These are phyloP conservation scores for Acanthochlamys bracteata DNA, from an alignment of 106 monocot species.

Conservation along the genomic window DNA sequence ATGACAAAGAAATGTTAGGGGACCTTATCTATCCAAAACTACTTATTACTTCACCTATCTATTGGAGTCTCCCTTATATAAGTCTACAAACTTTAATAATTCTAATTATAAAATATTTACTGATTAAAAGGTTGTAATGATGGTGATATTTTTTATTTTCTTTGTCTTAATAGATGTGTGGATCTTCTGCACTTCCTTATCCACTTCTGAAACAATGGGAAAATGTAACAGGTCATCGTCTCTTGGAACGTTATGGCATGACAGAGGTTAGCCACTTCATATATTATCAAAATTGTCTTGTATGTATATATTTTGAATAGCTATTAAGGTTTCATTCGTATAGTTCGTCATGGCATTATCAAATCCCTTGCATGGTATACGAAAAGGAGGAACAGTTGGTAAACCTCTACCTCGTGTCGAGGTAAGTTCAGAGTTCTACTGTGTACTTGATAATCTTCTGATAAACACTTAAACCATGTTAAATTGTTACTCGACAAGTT, in stretches of 20 bases:
- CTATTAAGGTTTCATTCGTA: slow-evolving; percentile 15
- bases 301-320: no score
- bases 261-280: slow-evolving; percentile 70
- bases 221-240: slow-evolving; percentile 73
- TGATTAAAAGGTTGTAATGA: neutral
- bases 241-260: slow-evolving; percentile 99
- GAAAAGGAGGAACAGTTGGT: slow-evolving; percentile 88
- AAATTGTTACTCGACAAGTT: no score
- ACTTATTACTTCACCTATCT: no score
- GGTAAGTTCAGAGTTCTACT: slow-evolving; percentile 31
- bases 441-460: no score
- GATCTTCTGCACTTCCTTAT: slow-evolving; percentile 95
- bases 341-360: slow-evolving; percentile 98
- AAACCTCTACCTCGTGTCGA: slow-evolving; percentile 84
- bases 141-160: neutral
- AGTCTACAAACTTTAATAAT: no score
- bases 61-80: no score
- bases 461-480: no score
- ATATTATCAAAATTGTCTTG: no score
- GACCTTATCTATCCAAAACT: no score
- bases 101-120: neutral
- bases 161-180: slow-evolving; percentile 67
- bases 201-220: slow-evolving; percentile 96
- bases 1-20: no score
- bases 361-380: slow-evolving; percentile 74